Percentiles rank a stretch among this genome's conserved stretches.
phyloP scores from a whole-genome alignment of 2,329 filamentous ascomycete genomes.

The Penicillium corylophilum region DNA sequence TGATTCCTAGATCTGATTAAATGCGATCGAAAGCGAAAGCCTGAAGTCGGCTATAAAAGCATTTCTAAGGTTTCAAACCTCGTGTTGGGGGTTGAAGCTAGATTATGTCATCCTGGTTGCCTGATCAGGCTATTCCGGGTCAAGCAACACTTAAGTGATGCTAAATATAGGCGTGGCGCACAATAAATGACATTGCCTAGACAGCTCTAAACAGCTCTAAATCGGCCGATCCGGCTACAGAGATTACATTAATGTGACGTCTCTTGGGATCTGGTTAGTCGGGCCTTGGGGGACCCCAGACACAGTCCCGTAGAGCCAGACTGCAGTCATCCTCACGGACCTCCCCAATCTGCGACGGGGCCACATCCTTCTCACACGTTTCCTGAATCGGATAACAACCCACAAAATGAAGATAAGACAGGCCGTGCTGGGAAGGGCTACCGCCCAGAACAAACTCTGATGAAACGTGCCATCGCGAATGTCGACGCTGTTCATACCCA shows the following conservation, averaged over 20 bases:
- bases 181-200: too few species aligned
- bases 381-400: neutral
- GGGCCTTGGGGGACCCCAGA: neutral
- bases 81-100: neutral
- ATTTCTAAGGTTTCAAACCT: neutral
- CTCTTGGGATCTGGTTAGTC: neutral
- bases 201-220: too few species aligned
- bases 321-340: neutral
- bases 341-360: neutral
- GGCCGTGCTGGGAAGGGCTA: constrained; percentile 7
- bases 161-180: too few species aligned
- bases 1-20: neutral
- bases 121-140: neutral
- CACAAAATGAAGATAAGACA: neutral
- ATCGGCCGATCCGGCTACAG: too few species aligned
- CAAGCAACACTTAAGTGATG: too few species aligned
- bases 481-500: constrained; percentile 34
- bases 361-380: neutral
- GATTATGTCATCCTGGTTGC: neutral
- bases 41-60: neutral
- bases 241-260: neutral
- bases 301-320: neutral
- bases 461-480: constrained; percentile 21
- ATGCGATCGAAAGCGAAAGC: neutral
- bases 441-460: constrained; percentile 26